Conservation (phyloP, 371 early-diverging fungal genomes). For the Racocetra persica region DNA sequence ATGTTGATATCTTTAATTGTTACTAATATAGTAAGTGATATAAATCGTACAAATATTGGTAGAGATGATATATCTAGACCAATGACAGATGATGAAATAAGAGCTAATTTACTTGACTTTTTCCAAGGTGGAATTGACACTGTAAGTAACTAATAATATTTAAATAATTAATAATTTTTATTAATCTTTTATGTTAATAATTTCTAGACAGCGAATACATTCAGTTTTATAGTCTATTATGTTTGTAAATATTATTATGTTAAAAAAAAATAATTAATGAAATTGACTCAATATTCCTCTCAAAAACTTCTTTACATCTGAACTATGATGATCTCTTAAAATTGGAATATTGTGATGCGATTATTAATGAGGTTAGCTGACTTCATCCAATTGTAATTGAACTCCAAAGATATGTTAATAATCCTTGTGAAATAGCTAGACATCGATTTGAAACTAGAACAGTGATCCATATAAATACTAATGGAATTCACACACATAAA, state of each 20-base stretch:
- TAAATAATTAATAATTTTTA: neutral
- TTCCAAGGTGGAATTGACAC: too few relatives aligned
- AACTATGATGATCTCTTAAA: constrained; percentile 25
- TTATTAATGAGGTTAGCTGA: constrained; percentile 36
- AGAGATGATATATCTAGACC: too few relatives aligned
- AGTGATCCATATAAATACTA: too few relatives aligned
- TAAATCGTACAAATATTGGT: too few relatives aligned
- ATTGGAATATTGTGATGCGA: constrained; percentile 39
- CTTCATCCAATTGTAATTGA: constrained; percentile 19
- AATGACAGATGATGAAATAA: too few relatives aligned
- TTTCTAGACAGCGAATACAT: neutral
- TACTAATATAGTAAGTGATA: too few relatives aligned
- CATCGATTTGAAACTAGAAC: neutral
- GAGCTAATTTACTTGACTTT: too few relatives aligned
- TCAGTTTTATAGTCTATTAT: neutral
- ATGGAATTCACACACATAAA: too few relatives aligned
- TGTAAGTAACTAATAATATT: too few relatives aligned
- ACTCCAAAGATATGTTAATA: constrained; percentile 6
- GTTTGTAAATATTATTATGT: neutral
- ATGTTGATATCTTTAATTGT: too few relatives aligned
- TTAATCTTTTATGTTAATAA: neutral
- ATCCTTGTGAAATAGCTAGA: constrained; percentile 31
- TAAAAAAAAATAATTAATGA: constrained; percentile 14
- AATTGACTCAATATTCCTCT: neutral
- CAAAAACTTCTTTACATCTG: neutral